Base-by-base conservation (phyloP, 371 early-diverging fungal genomes). In the Mortierella polycephala region DNA sequence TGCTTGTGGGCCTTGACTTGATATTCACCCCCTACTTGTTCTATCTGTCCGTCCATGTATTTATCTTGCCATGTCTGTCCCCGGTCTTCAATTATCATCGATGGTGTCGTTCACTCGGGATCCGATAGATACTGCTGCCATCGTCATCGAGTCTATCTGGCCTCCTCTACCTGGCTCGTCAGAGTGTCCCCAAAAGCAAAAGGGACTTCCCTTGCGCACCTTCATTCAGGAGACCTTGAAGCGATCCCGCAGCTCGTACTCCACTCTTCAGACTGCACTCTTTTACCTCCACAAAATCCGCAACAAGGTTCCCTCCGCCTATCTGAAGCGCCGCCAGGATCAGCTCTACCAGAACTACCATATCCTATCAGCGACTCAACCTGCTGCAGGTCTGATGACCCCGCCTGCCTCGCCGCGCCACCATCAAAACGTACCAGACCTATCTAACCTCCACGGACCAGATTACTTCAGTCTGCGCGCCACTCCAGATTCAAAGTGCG, bases 181-280 rank as follows among this genome's bases (percentile, higher is more conserved):
- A 56, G 69, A 82, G n/a, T 79, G 83, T 53, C 76, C 77, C 39
- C 71, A 85, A 71, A 71, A 82, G 72, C 72, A 81, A 56, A 81
- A 85, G 42, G 82, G 85, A 53, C 64, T 86, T 7, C 86, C 75
- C 67, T 85, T 72, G 23, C 79, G 67, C 45, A 68, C 59, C 74
- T 92, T 86, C 58, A 89, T 94, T 59, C 86, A 88, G 41, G 93
- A 93, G 66, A 87, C 93, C 49, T 77, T 94, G 9, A 87, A 87
- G 60, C 88, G 93, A 47, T 91, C 93, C 16, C 87, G 88, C 60
- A 86, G 91, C 12, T 90, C 93, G 13, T 93, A 90, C 69, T 89
- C 91, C 7, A 92, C 92, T 39, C 83, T 94, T n/a, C 92, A 92
- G 79, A 85, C 90, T 45, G 85, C 90, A 5, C 73, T 92, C 21